Base-by-base conservation (phyloP, 169 alveolate species). In the Plasmodium malariae region DNA sequence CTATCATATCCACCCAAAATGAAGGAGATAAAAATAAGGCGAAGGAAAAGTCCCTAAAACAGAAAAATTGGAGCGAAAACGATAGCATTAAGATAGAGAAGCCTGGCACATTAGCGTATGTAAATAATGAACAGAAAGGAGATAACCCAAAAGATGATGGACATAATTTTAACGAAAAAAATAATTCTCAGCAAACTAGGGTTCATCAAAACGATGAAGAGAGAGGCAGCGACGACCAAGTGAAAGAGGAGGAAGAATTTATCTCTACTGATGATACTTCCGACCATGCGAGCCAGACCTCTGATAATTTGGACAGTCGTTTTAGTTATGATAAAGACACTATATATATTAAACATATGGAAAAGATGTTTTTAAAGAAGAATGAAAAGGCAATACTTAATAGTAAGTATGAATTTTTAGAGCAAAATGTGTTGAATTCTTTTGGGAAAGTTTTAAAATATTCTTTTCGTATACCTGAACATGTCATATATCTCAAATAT, bases 381-480 rank as follows among this genome's bases (percentile, higher is more conserved):
- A 65, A 80, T 55, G 90, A 80, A 49, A 49, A 60, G 12, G 49
- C 11, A 9, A 36, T 80, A 32, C 55, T 80, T 28, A 65, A 65
- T 30, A 80, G 90, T 36, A 67, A 80, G 24, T 80, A 80, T 17
- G 26, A 1, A 57, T 80, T 80, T 60, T 45, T 80, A 12, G 62
- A 34, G 54, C 36, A 80, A 3, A 51, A 68, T 0, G 57, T 49
- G 19, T 49, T 80, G 28, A 80, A 80, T 59, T 28, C 55, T 3
- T 65, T 80, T 80, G 85, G 49, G 34, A 80, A 80, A 14, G 40
- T 80, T 49, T 67, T 80, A 37, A 80, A 80, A 67, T 80, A 70
- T 59, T 17, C 90, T 24, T 67, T 67, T 67, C 65, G 90, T 11
- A 59, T 80, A 14, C 90, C 90, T 34, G 90, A 80, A 45, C 48